Evolutionary conservation across 805 yeast species (phyloP), one percentile per base, ranked within the genome.

Genomic region (Pichia ethanolica): DNA sequence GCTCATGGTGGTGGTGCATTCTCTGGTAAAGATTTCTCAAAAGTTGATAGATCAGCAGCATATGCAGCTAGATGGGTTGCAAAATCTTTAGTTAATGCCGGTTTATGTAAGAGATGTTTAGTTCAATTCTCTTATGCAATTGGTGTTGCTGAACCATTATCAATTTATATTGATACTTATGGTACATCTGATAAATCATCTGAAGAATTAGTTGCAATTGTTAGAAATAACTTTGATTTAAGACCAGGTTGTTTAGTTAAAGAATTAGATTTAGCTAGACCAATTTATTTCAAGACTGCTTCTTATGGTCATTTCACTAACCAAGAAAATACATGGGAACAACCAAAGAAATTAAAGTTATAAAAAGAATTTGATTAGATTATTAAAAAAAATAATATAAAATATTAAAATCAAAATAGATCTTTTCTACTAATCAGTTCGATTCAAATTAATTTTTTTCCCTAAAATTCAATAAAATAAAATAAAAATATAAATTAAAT

Each of bases 1-100:
- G 98, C 99, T 67, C 99, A 93, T 81, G 99, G 99, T 77, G 99
- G 99, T 81, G 99, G 99, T 81, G 99, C 99, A 58, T 93, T 93
- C 89, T 86, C 96, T 58, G 99, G 99, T 74, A 93, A 93, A 81
- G 99, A 93, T 75, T 93, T 88, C 87, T 89, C 97, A 71, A 93
- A 93, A 82, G 99, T 93, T 67, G 99, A 93, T 75, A 88, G 99
- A 79, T 91, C 98, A 58, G 99, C 99, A 69, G 99, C 99, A 61
- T 93, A 93, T 71, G 97, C 99, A 67, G 99, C 99, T 64, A 89
- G 99, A 80, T 93, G 99, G 99, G 97, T 93, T 65, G 99, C 99
- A 71, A 93, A 93, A 80, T 93, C 99, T 49, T 82, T 93, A 64
- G 95, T 93, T 59, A 77, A 80, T 64, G 97, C 99, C 58, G 91